Evolutionary conservation across 495 filamentous ascomycete genomes (phyloP), one percentile per base, ranked within the genome.

Genomic region (Talaromyces wortmannii): DNA sequence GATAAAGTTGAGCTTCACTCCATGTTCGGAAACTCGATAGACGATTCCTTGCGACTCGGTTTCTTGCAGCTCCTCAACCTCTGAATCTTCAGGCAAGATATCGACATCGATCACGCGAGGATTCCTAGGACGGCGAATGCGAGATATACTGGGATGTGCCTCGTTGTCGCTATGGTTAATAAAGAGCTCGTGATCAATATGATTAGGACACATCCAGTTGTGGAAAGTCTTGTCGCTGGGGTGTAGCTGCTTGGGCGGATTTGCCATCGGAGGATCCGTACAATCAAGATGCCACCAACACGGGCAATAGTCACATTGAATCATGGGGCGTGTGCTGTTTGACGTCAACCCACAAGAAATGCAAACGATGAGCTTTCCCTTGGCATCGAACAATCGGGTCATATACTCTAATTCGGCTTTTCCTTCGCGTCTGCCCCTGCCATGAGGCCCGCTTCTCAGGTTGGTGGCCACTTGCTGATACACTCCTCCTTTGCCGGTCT

Each of bases 281-380:
- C 94, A 98, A 70, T 97, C 92, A 13, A 97, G 72, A 71, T 98
- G 94, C 83, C 91, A 98, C 33, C 79, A 78, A 18, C 87, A 74
- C 3, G 79, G 78, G 66, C 94, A 98, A 59, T 83, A 86, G 61
- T 89, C 89, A 70, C 91, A 96, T 6, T 84, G 80, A 55, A 95
- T 83, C 45, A 92, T 90, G 56, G 83, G 75, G 13, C 81, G 71
- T 61, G 71, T 72, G 51, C 78, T 76, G 12, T 77, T 61, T 31
- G 81, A 76, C 17, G 82, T 78, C 57, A 76, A 77, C 46, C 83
- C 75, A 68, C 92, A 97, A 17, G 65, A 62, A 62, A 82, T 79
- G 64, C 92, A 97, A 40, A 91, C 71, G 49, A 91, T 81, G 1
- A 78, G 57, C 42, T 86, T 83, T 58, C 85, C 86, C 55, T 90